phyloP scores from a whole-genome alignment of 495 filamentous ascomycete species.

The Podospora anserina region DNA sequence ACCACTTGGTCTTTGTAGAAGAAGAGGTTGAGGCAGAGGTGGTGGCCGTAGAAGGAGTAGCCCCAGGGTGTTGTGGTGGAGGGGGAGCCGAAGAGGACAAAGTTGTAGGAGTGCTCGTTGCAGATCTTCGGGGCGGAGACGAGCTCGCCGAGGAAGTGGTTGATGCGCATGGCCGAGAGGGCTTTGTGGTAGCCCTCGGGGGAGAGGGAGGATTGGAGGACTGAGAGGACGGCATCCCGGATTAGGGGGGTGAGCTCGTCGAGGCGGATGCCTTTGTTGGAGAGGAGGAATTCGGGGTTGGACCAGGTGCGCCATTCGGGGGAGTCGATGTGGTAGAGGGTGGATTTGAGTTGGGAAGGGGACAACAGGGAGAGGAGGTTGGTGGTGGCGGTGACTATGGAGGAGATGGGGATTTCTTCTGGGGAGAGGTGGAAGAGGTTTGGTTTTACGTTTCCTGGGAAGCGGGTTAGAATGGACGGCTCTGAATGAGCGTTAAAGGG shows the following conservation, averaged over 20 bases:
- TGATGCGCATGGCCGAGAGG: conserved; percentile 66
- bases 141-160: conserved; percentile 72
- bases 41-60: conserved; percentile 73
- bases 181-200: conserved; percentile 70
- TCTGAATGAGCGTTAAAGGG: neutral
- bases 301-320: conserved; percentile 73
- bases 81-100: conserved; percentile 59
- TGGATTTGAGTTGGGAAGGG: conserved; percentile 44
- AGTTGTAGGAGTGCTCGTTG: conserved; percentile 75
- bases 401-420: conserved; percentile 56
- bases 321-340: conserved; percentile 62
- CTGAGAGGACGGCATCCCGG: conserved; percentile 49
- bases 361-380: conserved; percentile 44
- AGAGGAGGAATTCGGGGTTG: conserved; percentile 67
- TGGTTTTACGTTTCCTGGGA: conserved; percentile 50
- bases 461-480: neutral
- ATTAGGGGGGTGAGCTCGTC: conserved; percentile 50
- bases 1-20: conserved; percentile 59
- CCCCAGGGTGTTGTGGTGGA: conserved; percentile 60
- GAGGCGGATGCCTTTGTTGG: conserved; percentile 61
- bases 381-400: conserved; percentile 51
- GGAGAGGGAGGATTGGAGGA: conserved; percentile 58
- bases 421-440: conserved; percentile 59
- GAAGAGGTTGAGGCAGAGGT: conserved; percentile 68
- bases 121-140: conserved; percentile 58